Percentiles rank a stretch among this genome's conserved stretches.
Evolutionary conservation across 2,329 filamentous ascomycete genomes (phyloP).

Genomic region (Fusarium mundagurra): DNA sequence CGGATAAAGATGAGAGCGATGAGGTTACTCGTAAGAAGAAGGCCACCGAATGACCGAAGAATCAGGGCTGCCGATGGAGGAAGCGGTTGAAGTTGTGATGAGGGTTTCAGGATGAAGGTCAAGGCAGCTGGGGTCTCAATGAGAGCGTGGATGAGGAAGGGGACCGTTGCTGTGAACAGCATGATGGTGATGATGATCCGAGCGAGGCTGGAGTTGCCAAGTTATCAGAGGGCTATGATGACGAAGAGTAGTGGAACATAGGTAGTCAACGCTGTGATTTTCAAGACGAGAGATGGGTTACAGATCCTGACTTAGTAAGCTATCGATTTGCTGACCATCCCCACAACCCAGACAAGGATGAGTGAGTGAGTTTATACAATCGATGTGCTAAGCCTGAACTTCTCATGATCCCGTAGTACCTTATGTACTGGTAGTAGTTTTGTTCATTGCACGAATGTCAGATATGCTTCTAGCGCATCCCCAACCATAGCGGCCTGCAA

Average conservation of each 20-base stretch:
- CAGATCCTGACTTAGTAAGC: conserved; percentile 10
- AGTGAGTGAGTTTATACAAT: not conserved
- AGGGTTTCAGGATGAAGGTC: conserved; percentile 57
- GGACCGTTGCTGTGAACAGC: conserved; percentile 26
- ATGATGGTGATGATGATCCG: not conserved
- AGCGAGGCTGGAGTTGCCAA: not conserved
- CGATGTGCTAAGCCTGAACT: not conserved
- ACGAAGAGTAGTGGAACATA: not conserved
- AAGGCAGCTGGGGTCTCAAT: conserved; percentile 56
- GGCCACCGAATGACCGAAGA: conserved; percentile 58
- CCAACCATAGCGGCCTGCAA: not conserved
- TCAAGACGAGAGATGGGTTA: not conserved
- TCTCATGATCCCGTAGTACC: not conserved
- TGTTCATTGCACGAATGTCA: no score
- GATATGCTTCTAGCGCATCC: not conserved
- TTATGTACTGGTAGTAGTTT: no score
- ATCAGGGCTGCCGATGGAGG: conserved; percentile 53
- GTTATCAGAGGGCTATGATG: not conserved
- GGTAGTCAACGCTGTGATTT: not conserved
- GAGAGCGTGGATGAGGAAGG: conserved; percentile 52
- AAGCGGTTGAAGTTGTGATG: conserved; percentile 55
- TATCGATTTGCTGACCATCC: not conserved
- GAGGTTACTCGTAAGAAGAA: conserved; percentile 57
- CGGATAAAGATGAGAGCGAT: conserved; percentile 51
- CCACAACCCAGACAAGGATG: not conserved